A percentile compares a stretch with the other conserved stretches of the same genome.
These are phyloP conservation scores for Podila epigama DNA, from an alignment of 192 early-diverging fungal species.

Conservation along the genomic window DNA sequence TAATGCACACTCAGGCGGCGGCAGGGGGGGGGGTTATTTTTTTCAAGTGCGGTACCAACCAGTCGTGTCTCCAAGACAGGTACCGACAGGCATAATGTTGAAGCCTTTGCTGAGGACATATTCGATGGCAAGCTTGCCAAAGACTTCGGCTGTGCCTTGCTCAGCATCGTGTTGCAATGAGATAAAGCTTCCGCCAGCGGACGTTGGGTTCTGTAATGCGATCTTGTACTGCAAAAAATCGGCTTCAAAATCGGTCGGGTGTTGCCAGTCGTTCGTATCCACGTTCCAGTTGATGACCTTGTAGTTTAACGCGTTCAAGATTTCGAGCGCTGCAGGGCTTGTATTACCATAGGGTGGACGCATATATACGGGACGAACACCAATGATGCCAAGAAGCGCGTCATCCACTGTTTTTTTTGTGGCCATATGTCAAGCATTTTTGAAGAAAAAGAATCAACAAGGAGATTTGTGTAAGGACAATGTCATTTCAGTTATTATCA, in stretches of 20 bases:
- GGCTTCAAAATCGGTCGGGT: not conserved
- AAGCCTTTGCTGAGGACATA: constrained; percentile 42
- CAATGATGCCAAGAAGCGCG: constrained; percentile 39
- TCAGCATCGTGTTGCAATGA: constrained; percentile 42
- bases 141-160: constrained; percentile 31
- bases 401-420: constrained; percentile 3
- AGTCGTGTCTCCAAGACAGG: constrained; percentile 22
- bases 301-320: constrained; percentile 16
- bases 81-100: constrained; percentile 50
- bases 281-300: constrained; percentile 47
- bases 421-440: no score
- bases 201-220: not conserved
- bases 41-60: constrained; percentile 5
- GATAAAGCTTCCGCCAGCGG: constrained; percentile 7
- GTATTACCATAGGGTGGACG: constrained; percentile 39
- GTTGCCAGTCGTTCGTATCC: constrained; percentile 40
- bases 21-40: not conserved
- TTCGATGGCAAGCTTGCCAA: constrained; percentile 46
- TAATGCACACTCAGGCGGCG: no score
- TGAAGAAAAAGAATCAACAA: no score
- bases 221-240: not conserved
- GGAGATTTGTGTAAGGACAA: not conserved
- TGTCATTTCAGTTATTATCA: not conserved
- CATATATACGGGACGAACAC: constrained; percentile 57
- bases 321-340: constrained; percentile 3